These are phyloP conservation scores for Flaveria brownii DNA, from an alignment of 129 eudicot species.

Conservation along the genomic window DNA sequence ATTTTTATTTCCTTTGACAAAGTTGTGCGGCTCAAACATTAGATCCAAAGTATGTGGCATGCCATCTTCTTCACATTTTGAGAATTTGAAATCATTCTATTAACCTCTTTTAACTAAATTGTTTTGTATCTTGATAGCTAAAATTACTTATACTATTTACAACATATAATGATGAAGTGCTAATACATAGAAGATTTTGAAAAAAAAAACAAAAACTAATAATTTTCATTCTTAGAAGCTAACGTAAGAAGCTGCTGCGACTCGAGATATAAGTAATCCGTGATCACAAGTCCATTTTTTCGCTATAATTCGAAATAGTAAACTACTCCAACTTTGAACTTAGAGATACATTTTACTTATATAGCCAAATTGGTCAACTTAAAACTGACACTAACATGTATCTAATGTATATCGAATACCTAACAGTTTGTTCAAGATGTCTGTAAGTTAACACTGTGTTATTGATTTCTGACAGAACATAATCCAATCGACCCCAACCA, in stretches of 20 bases:
- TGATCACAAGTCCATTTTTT: background rate
- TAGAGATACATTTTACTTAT: background rate
- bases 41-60: background rate
- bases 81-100: background rate
- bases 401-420: background rate
- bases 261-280: background rate
- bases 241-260: slow-evolving; percentile 12
- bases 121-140: slow-evolving; percentile 7
- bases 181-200: background rate
- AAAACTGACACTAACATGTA: background rate
- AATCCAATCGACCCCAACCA: background rate
- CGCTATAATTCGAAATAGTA: background rate
- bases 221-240: background rate
- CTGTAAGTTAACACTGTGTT: background rate
- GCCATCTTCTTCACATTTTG: background rate
- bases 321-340: slow-evolving; percentile 1
- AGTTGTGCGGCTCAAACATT: background rate
- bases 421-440: background rate
- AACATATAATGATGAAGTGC: background rate
- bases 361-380: background rate
- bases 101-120: background rate
- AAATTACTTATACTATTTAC: background rate
- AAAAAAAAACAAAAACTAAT: background rate
- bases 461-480: background rate
- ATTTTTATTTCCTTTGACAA: slow-evolving; percentile 10